Base-by-base conservation (phyloP, 2,329 filamentous ascomycete species). In the Tolypocladium inflatum region DNA sequence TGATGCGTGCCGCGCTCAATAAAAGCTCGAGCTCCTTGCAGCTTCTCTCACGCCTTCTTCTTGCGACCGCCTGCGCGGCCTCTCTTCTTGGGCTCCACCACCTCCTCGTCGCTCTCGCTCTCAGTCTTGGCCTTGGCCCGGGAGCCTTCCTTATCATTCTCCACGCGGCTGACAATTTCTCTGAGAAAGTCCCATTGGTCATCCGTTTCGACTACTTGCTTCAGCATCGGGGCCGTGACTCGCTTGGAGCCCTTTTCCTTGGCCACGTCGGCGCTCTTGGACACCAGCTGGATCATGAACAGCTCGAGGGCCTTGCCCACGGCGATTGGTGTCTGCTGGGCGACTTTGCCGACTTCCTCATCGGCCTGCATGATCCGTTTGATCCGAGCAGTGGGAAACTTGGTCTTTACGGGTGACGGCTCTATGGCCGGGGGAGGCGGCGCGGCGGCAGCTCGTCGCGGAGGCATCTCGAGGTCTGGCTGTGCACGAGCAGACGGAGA, bases 321-420 rank as follows among this genome's bases (percentile, higher is more conserved):
- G 33, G 93, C 94, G 58, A 96, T 95, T 19, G 93, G 93, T 0
- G 94, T 97, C 61, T 97, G 94, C 74, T 99, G 94, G 4, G 94
- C 92, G 11, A 99, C 94, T 76, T 99, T 99, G 61, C 94, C 94
- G 0, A 99, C 92, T 71, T 99, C 94, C 70, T 99, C 94, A 69
- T 99, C 94, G 13, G 93, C 93, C 75, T 99, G 94, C 94, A 99
- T 97, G 68, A 99, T 97, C 55, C 94, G 86, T 80, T 99, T 99
- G 78, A 99, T 99, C 61, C 94, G 84, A 17, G 94, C 94, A 38
- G 96, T 96, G 1, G 94, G 94, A 68, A 99, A 99, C 68, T 97
- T 97, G 39, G 93, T 97, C 73, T 85, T 90, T 66, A 99, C 91
- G 50, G 91, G 80, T 73, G 75, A 96, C 75, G 72, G 83, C 71